A percentile compares a stretch with the other conserved stretches of the same genome.
phyloP scores from a whole-genome alignment of 768 basidiomycete species.

The Flagelloscypha sp. region DNA sequence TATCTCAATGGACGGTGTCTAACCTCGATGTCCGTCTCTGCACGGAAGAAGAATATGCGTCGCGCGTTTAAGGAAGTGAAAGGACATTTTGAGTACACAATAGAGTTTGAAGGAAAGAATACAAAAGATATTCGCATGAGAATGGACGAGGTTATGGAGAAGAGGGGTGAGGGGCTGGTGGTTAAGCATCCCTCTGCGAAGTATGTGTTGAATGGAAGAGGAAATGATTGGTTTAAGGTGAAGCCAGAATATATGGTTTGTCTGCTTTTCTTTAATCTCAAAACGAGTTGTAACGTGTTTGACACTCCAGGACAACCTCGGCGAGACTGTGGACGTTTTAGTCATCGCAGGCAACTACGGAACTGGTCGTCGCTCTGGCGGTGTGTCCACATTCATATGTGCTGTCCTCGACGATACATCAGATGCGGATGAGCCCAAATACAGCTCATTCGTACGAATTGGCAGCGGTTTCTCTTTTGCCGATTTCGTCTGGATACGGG shows the following conservation, averaged over 20 bases:
- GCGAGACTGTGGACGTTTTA: constrained; percentile 86
- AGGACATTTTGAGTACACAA: constrained; percentile 76
- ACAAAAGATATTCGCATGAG: constrained; percentile 71
- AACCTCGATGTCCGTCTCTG: constrained; percentile 58
- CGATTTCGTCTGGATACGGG: constrained; percentile 80
- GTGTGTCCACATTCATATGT: constrained; percentile 83
- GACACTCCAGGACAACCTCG: constrained; percentile 67
- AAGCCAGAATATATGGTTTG: constrained; percentile 83
- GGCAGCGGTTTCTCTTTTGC: constrained; percentile 82
- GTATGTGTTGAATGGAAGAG: constrained; percentile 82
- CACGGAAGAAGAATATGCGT: constrained; percentile 73
- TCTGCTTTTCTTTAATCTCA: constrained; percentile 1
- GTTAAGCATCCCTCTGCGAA: constrained; percentile 77
- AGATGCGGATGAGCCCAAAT: constrained; percentile 50
- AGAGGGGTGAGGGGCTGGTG: constrained; percentile 87
- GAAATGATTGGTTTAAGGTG: constrained; percentile 92
- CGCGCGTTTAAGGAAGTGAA: constrained; percentile 57
- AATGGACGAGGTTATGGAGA: constrained; percentile 79
- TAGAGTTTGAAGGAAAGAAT: constrained; percentile 65
- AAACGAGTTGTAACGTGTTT: not conserved
- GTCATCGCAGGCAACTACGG: constrained; percentile 92
- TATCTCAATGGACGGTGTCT: constrained; percentile 82
- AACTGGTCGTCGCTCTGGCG: constrained; percentile 75
- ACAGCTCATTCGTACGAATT: constrained; percentile 80
- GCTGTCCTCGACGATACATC: constrained; percentile 77